These are phyloP conservation scores for Suillus plorans DNA, from an alignment of 768 basidiomycete genomes.

Conservation along the genomic window DNA sequence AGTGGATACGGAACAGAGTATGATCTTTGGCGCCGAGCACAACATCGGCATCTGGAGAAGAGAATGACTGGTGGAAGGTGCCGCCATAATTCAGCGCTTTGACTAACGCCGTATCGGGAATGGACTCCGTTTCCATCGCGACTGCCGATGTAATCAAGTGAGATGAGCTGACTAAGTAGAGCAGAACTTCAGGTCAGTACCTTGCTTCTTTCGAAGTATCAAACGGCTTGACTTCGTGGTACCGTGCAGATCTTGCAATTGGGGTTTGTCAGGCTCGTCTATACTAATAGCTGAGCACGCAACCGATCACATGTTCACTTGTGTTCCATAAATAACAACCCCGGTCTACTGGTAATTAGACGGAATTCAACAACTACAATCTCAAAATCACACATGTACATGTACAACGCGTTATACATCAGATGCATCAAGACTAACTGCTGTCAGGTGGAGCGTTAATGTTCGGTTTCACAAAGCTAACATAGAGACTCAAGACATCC, in stretches of 20 bases:
- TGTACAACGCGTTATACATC: too few relatives aligned
- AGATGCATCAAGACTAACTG: neutral
- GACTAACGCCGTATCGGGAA: neutral
- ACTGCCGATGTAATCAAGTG: neutral
- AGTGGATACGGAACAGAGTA: slow-evolving; percentile 56
- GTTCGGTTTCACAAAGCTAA: neutral
- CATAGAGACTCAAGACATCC: too few relatives aligned
- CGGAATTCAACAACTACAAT: neutral
- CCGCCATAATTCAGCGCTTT: too few relatives aligned
- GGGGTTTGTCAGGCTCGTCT: too few relatives aligned
- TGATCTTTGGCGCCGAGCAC: slow-evolving; percentile 53
- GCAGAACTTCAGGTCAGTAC: neutral
- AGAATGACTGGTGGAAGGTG: slow-evolving; percentile 46
- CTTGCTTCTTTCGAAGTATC: neutral
- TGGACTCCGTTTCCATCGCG: neutral
- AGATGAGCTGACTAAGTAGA: neutral
- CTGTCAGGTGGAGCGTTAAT: neutral
- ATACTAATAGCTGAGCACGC: too few relatives aligned
- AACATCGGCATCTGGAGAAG: slow-evolving; percentile 54
- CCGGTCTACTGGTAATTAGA: neutral
- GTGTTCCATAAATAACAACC: neutral
- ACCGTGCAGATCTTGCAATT: too few relatives aligned
- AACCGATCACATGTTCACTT: neutral
- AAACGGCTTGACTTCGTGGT: neutral
- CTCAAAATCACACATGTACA: neutral